A percentile compares a stretch with the other conserved stretches of the same genome.
Evolutionary conservation across 371 early-diverging fungal species (phyloP).

Genomic region (Sporodiniella umbellata): DNA sequence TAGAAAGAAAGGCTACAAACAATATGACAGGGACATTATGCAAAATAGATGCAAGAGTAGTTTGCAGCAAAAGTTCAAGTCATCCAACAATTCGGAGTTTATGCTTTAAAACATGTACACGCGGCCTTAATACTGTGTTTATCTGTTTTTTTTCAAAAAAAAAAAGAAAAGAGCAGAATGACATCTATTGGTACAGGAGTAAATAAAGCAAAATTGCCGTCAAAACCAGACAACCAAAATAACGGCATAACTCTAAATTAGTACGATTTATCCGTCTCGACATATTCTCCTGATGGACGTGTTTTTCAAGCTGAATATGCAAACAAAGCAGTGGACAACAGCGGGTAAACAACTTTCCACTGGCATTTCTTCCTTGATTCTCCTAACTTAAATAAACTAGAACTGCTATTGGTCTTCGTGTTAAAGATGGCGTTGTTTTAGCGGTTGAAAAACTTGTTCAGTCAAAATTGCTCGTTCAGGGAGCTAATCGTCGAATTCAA

Average conservation of each 20-base stretch:
- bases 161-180: slow-evolving; percentile 33
- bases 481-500: slow-evolving; percentile 90
- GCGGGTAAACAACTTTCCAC: slow-evolving; percentile 69
- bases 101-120: too few species aligned
- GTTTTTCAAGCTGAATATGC: slow-evolving; percentile 99
- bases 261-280: slow-evolving; percentile 97
- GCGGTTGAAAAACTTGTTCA: slow-evolving; percentile 95
- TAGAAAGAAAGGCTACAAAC: too few species aligned
- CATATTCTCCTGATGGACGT: slow-evolving; percentile 98
- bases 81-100: too few species aligned
- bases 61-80: too few species aligned
- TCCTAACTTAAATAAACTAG: slow-evolving; percentile 18
- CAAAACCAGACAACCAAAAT: not conserved
- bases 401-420: slow-evolving; percentile 92
- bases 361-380: not conserved
- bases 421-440: slow-evolving; percentile 93
- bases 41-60: too few species aligned
- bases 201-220: slow-evolving; percentile 20
- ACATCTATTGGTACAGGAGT: slow-evolving; percentile 74
- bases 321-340: slow-evolving; percentile 96
- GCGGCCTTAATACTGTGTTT: not conserved
- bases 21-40: too few species aligned
- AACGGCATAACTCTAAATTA: slow-evolving; percentile 22
- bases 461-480: slow-evolving; percentile 91
- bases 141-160: not conserved